A percentile compares a stretch with the other conserved stretches of the same genome.
Conservation (phyloP, 1,284 basidiomycete species). For the Rhodotorula sp. region DNA sequence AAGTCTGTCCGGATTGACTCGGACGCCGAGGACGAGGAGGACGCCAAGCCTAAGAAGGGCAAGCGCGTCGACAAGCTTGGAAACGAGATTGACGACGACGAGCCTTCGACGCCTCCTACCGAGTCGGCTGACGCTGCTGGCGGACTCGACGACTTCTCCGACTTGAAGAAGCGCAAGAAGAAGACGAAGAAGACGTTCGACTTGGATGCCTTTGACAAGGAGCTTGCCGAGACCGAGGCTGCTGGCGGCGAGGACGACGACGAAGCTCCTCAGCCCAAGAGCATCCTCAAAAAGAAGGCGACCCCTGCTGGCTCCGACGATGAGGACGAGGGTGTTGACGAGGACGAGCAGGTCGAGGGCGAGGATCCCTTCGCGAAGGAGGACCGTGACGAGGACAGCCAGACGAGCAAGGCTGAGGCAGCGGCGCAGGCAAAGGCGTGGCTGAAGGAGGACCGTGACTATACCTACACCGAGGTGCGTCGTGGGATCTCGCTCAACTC, state of each 20-base stretch:
- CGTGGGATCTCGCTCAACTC: no score
- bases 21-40: constrained; percentile 18
- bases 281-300: constrained; percentile 25
- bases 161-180: constrained; percentile 52
- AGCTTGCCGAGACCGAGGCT: constrained; percentile 59
- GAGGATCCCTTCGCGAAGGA: constrained; percentile 57
- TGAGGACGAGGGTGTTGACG: constrained; percentile 48
- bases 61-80: constrained; percentile 56
- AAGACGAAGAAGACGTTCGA: constrained; percentile 51
- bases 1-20: constrained; percentile 39
- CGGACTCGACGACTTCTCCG: constrained; percentile 45
- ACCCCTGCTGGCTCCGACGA: constrained; percentile 45
- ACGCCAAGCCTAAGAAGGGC: neutral
- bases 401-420: constrained; percentile 55
- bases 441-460: constrained; percentile 84
- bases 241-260: constrained; percentile 21
- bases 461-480: constrained; percentile 83
- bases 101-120: constrained; percentile 49
- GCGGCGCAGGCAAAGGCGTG: constrained; percentile 71
- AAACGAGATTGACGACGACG: constrained; percentile 68
- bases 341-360: constrained; percentile 53
- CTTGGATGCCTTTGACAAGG: constrained; percentile 77
- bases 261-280: constrained; percentile 18
- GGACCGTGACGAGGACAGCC: constrained; percentile 62
- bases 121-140: constrained; percentile 40